phyloP scores from a whole-genome alignment of 805 yeast genomes.

The Sugiyamaella chiloensis region DNA sequence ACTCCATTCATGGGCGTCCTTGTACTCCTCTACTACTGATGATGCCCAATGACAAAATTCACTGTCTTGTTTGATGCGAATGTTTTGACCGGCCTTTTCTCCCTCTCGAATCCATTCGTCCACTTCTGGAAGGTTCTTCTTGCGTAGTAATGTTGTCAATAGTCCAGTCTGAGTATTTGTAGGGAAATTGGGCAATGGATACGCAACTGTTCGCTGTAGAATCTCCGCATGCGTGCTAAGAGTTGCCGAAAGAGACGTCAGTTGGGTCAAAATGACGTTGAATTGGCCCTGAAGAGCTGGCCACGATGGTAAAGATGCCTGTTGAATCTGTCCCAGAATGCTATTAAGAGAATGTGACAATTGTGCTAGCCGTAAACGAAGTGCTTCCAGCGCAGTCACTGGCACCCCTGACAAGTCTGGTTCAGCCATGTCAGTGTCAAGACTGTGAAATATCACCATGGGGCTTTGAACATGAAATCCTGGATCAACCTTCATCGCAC shows the following conservation, averaged over 20 bases:
- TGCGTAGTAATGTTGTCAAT: constrained; percentile 77
- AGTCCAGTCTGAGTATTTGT: constrained; percentile 79
- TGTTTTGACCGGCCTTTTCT: constrained; percentile 33
- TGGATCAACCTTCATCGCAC: background rate
- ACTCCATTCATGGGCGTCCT: constrained; percentile 56
- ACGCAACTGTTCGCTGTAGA: constrained; percentile 67
- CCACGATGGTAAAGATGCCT: constrained; percentile 48
- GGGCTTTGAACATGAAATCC: constrained; percentile 8
- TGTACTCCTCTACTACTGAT: constrained; percentile 48
- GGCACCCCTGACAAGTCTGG: constrained; percentile 50
- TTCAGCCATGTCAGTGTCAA: background rate
- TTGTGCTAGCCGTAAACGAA: constrained; percentile 60
- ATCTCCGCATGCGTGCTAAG: constrained; percentile 58
- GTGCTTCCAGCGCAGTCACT: constrained; percentile 57
- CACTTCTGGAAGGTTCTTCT: constrained; percentile 87
- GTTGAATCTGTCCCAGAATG: constrained; percentile 52
- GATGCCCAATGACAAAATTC: constrained; percentile 70
- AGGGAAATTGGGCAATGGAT: constrained; percentile 82
- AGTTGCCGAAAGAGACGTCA: constrained; percentile 70
- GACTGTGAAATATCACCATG: background rate
- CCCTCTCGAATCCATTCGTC: constrained; percentile 72
- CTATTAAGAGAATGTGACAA: constrained; percentile 57
- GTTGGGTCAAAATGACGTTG: constrained; percentile 76
- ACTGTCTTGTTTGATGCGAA: constrained; percentile 44
- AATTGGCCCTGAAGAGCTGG: constrained; percentile 79